Evolutionary conservation across 306 rosid genomes (phyloP), one percentile per base, ranked within the genome.

Genomic region (Lagenaria siceraria): DNA sequence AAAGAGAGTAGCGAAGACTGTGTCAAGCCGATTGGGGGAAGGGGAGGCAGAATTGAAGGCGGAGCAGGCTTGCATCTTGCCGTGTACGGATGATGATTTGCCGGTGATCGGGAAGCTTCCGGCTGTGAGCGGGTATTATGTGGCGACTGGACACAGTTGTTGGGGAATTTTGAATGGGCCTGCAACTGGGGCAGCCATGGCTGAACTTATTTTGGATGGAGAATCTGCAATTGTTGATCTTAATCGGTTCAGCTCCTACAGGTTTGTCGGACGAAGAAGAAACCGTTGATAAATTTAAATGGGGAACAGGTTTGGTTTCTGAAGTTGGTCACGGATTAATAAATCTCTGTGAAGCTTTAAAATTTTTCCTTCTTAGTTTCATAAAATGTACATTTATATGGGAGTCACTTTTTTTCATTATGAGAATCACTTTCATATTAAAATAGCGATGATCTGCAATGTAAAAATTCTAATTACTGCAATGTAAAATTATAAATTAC

Each of bases 101-200:
- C 97, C 99, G 0, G 83, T 88, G 61, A 92, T 92, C 17, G 97
- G 98, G 29, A 96, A 88, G 80, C 46, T 92, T 64, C 91, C 93
- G 0, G 96, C 85, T 22, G 49, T 89, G 24, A 81, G 81, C 36
- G 96, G 89, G 4, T 95, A 97, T 74, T 92, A 86, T 80, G 97
- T 95, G 31, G 96, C 96, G 0, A 95, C 97, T 0, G 97, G 97
- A 11, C 97, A 92, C 63, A 89, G 87, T 66, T 90, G 97, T 68
- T 92, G 98, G 97, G 98, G 97, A 33, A 90, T 95, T 84, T 83
- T 95, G 7, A 95, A 95, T 81, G 98, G 89, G 27, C 97, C 97
- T 8, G 98, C 98, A 46, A 95, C 97, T 56, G 98, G 97, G 0
- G 96, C 90, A 84, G 92, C 97, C 17, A 31, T 95, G 80, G 92